These are phyloP conservation scores for Juglanconis oblonga DNA, from an alignment of 2,329 filamentous ascomycete species.

Conservation along the genomic window DNA sequence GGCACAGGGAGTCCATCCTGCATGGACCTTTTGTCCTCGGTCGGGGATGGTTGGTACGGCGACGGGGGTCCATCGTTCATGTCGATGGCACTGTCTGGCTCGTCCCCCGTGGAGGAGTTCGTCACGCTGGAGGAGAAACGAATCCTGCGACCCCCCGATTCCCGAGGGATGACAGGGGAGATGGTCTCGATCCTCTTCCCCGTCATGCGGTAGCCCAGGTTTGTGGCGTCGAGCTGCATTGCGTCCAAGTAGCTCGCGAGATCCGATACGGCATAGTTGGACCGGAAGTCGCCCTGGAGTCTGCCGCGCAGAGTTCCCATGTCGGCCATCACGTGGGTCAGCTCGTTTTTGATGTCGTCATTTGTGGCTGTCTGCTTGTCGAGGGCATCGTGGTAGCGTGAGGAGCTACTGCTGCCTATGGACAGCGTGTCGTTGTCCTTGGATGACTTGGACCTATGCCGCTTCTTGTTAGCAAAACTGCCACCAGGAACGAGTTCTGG, in stretches of 20 bases:
- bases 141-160: slow-evolving; percentile 5
- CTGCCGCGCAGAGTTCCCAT: slow-evolving; percentile 31
- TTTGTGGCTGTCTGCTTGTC: background rate
- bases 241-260: slow-evolving; percentile 69
- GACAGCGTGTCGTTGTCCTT: slow-evolving; percentile 19
- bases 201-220: slow-evolving; percentile 10
- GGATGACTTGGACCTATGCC: slow-evolving; percentile 15
- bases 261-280: slow-evolving; percentile 64
- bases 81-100: slow-evolving; percentile 40
- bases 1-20: slow-evolving; percentile 4
- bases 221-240: slow-evolving; percentile 59
- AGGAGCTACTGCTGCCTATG: slow-evolving; percentile 9
- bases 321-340: slow-evolving; percentile 31
- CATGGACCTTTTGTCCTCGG: slow-evolving; percentile 10
- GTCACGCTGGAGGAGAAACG: slow-evolving; percentile 6
- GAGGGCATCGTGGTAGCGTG: slow-evolving; percentile 4
- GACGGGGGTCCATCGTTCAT: slow-evolving; percentile 28
- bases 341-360: slow-evolving; percentile 25
- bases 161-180: background rate
- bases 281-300: slow-evolving; percentile 48
- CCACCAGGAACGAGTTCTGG: too few species aligned
- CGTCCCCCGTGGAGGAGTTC: slow-evolving; percentile 28
- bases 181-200: slow-evolving; percentile 14
- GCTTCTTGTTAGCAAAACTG: background rate
- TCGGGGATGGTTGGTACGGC: slow-evolving; percentile 15